Conservation (phyloP, 345 rosid genomes). For the Barbarea vulgaris region DNA sequence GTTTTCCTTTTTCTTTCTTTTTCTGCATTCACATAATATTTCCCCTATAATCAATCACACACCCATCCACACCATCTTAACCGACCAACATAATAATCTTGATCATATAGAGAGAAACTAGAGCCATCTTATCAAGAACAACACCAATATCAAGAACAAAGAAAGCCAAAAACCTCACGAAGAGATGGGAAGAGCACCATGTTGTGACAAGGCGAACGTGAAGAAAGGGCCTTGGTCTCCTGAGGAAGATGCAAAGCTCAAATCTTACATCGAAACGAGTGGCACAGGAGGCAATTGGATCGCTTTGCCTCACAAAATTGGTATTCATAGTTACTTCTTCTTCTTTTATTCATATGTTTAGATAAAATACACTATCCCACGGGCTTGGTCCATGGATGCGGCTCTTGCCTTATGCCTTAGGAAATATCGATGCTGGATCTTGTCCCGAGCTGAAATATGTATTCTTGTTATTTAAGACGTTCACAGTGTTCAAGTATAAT, state of each 20-base stretch:
- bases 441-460: background rate
- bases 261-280: constrained; percentile 57
- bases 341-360: background rate
- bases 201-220: constrained; percentile 81
- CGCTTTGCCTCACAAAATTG: constrained; percentile 75
- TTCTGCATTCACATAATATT: constrained; percentile 30
- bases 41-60: background rate
- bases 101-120: background rate
- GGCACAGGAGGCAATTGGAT: constrained; percentile 90
- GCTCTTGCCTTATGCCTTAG: background rate
- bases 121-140: constrained; percentile 6
- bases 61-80: constrained; percentile 31
- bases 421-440: background rate
- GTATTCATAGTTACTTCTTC: constrained; percentile 31
- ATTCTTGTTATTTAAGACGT: no score
- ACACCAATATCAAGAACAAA: constrained; percentile 9
- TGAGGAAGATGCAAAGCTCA: constrained; percentile 83
- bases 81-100: constrained; percentile 23
- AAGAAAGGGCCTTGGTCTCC: constrained; percentile 94
- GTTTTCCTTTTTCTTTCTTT: constrained; percentile 1
- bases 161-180: background rate
- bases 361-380: background rate
- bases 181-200: constrained; percentile 85
- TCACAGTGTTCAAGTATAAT: background rate
- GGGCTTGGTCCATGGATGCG: background rate